phyloP scores from a whole-genome alignment of 768 basidiomycete species.

The Lepiota venenata region DNA sequence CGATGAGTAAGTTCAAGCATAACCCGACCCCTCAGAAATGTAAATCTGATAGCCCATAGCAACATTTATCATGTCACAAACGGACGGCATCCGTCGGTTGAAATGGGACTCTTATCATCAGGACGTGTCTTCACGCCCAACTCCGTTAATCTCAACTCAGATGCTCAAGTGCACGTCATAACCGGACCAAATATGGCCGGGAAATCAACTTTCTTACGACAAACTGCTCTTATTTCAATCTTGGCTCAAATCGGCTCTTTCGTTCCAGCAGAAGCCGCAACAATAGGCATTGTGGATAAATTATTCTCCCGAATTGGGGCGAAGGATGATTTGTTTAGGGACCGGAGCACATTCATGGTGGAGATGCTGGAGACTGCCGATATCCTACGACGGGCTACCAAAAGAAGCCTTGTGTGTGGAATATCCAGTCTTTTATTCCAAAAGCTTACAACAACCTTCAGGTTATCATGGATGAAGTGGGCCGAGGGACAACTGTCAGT shows the following conservation, averaged over 20 bases:
- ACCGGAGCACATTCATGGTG: slow-evolving; percentile 97
- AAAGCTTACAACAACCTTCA: slow-evolving; percentile 22
- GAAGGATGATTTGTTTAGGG: slow-evolving; percentile 90
- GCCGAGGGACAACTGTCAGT: slow-evolving; percentile 87
- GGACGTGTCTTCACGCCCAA: slow-evolving; percentile 87
- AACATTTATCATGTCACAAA: slow-evolving; percentile 60
- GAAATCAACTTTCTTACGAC: slow-evolving; percentile 91
- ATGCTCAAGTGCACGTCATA: slow-evolving; percentile 71
- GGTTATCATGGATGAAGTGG: slow-evolving; percentile 99
- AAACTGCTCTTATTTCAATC: slow-evolving; percentile 85
- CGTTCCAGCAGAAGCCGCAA: slow-evolving; percentile 83
- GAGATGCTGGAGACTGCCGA: slow-evolving; percentile 95
- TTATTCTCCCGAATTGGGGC: slow-evolving; percentile 95
- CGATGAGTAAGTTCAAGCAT: slow-evolving; percentile 53
- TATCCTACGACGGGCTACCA: slow-evolving; percentile 82
- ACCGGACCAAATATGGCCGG: slow-evolving; percentile 97
- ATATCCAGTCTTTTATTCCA: not conserved
- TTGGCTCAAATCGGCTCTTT: slow-evolving; percentile 92
- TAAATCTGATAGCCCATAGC: slow-evolving; percentile 31
- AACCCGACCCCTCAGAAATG: not conserved
- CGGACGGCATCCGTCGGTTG: slow-evolving; percentile 92
- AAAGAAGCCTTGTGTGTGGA: slow-evolving; percentile 69
- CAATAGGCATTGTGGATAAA: slow-evolving; percentile 83
- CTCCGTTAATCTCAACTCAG: slow-evolving; percentile 57
- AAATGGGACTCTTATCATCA: slow-evolving; percentile 72